These are phyloP conservation scores for Dryas drummondii DNA, from an alignment of 306 rosid genomes.

Conservation along the genomic window DNA sequence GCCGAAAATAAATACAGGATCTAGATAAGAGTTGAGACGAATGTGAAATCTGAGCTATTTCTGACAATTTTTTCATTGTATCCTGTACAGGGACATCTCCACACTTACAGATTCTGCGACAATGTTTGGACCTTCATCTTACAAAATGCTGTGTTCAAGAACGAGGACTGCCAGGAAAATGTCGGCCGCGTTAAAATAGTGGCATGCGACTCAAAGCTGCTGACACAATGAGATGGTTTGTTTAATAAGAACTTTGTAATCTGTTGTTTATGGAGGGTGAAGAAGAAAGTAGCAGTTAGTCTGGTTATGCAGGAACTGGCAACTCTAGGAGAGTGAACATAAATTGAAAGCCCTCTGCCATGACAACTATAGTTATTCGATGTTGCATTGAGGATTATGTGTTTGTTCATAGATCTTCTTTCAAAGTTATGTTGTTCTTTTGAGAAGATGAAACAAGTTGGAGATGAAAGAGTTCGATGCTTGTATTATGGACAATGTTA, in stretches of 20 bases:
- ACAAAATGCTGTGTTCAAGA: conserved; percentile 64
- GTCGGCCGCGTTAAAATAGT: conserved; percentile 84
- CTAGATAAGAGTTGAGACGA: neutral
- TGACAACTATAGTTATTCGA: conserved; percentile 34
- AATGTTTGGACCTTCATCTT: conserved; percentile 97
- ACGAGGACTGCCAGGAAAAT: conserved; percentile 59
- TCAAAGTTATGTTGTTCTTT: conserved; percentile 9
- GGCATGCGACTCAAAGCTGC: conserved; percentile 95
- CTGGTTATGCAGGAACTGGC: conserved; percentile 36
- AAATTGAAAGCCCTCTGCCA: conserved; percentile 37
- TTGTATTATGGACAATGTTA: neutral
- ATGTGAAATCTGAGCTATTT: neutral
- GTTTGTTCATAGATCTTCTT: conserved; percentile 29
- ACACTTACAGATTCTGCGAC: conserved; percentile 94
- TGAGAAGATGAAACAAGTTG: conserved; percentile 1
- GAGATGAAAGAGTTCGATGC: conserved; percentile 7
- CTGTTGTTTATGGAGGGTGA: conserved; percentile 29
- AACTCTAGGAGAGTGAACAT: conserved; percentile 32
- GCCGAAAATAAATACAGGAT: neutral
- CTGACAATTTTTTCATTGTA: neutral
- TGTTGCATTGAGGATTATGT: conserved; percentile 32
- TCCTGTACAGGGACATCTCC: conserved; percentile 82
- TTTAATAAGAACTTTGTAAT: conserved; percentile 12
- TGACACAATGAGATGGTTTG: conserved; percentile 57
- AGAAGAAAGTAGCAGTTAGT: conserved; percentile 17